Evolutionary conservation across 768 basidiomycete genomes (phyloP), one percentile per base, ranked within the genome.

Genomic region (Rhodotorula toruloides): DNA sequence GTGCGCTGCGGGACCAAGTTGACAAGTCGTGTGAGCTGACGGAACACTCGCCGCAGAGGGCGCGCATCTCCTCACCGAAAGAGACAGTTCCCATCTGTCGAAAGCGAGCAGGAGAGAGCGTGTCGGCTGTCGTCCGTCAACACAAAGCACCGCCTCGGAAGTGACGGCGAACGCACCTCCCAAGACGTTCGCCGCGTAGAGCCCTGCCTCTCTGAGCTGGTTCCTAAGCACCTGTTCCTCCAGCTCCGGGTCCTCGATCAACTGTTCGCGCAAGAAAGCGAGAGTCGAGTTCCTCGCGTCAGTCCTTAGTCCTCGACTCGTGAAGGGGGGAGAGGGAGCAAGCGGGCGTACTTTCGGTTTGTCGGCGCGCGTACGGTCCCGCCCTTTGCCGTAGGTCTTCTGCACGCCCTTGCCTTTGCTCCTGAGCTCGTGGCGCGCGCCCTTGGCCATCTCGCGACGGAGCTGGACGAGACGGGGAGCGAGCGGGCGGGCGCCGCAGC

Each of bases 131-230:
- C n/a, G n/a, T n/a, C n/a, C n/a, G n/a, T n/a, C n/a, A n/a, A n/a
- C n/a, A n/a, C n/a, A n/a, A n/a, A 63, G 43, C 46, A 40, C n/a
- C n/a, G 22, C 39, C n/a, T 16, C 19, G 50, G 19, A 31, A 19
- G 31, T 13, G 40, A 42, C 31, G 46, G 44, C 22, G 25, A 25
- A 47, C 63, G 16, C 22, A 71, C 61, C 58, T 43, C 90, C 91
- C 48, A 90, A 77, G 25, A 89, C 93, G 70, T 85, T 81, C 6
- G 89, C 88, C n/a, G 91, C 87, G 76, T 93, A 93, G 14, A 93
- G 81, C 5, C 90, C 90, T 58, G 91, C 79, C 10, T 84, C 81
- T 54, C 84, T 84, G 44, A 94, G 84, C 78, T 92, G 89, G 59
- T 82, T 80, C 11, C 81, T 84, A 70, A 93, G 85, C 17, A 61